A percentile compares a stretch with the other conserved stretches of the same genome.
These are phyloP conservation scores for Exophiala lecanii-corni DNA, from an alignment of 2,329 filamentous ascomycete species.

Conservation along the genomic window DNA sequence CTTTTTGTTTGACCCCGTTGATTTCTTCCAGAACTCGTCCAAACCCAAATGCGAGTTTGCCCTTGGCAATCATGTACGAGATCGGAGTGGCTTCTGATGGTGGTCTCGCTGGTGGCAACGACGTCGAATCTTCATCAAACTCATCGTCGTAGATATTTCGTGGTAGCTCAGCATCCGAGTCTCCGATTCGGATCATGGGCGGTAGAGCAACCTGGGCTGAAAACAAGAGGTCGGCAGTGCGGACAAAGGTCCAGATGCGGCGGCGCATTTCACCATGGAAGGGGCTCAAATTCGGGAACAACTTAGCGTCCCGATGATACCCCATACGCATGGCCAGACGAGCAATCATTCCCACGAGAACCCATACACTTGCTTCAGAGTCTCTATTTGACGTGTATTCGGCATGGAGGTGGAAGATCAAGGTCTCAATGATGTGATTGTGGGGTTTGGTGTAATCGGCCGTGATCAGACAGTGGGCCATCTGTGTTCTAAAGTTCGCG, in stretches of 20 bases:
- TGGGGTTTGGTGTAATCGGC: slow-evolving; percentile 62
- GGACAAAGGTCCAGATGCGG: slow-evolving; percentile 46
- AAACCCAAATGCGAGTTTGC: slow-evolving; percentile 39
- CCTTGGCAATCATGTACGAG: slow-evolving; percentile 47
- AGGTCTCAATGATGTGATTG: slow-evolving; percentile 56
- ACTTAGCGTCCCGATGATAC: slow-evolving; percentile 58
- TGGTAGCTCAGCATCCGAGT: slow-evolving; percentile 59
- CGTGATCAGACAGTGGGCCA: slow-evolving; percentile 59
- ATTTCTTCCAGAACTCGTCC: slow-evolving; percentile 42
- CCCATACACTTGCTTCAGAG: slow-evolving; percentile 56
- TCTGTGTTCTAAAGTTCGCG: slow-evolving; percentile 46
- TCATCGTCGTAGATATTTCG: slow-evolving; percentile 63
- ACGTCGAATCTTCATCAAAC: slow-evolving; percentile 52
- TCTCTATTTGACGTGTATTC: slow-evolving; percentile 58
- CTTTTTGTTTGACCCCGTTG: slow-evolving; percentile 39
- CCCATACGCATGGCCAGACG: slow-evolving; percentile 63
- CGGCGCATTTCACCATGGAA: slow-evolving; percentile 58
- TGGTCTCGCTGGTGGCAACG: slow-evolving; percentile 55
- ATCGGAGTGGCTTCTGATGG: slow-evolving; percentile 55
- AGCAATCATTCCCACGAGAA: slow-evolving; percentile 57
- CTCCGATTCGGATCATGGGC: slow-evolving; percentile 59
- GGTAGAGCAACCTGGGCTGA: slow-evolving; percentile 66
- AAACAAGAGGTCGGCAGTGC: slow-evolving; percentile 60
- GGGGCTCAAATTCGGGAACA: slow-evolving; percentile 54
- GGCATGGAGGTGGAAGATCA: slow-evolving; percentile 58